Evolutionary conservation across 805 yeast genomes (phyloP), one percentile per base, ranked within the genome.

Genomic region (Hanseniaspora nectarophila): DNA sequence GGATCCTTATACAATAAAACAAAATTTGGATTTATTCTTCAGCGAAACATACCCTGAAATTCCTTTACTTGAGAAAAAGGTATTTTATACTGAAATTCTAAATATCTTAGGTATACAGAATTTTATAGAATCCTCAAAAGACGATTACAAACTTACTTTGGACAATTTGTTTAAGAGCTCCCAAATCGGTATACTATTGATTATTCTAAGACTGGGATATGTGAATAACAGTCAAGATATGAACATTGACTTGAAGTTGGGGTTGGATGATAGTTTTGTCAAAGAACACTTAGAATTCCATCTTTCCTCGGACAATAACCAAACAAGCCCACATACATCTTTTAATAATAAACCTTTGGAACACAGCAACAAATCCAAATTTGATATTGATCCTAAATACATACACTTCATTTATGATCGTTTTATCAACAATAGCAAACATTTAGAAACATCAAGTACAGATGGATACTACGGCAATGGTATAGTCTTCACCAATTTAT

Each of bases 51-150:
- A 83, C 61, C 74, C 84, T 13, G 80, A 75, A 53, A 69, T 82
- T 58, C 89, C 92, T 2, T 78, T 75, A 56, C 64, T 82, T 32
- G 87, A 82, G 62, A 86, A 82, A 51, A 61, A 56, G 49, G 60
- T 66, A 58, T 49, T 68, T 68, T 64, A 61, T 49, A 54, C 56
- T 29, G 67, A 63, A 54, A 59, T 62, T 28, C 58, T 55, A 46
- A 62, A 61, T 48, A 65, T 66, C 32, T 16, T 49, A 8, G 34
- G 32, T 5, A 53, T 64, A 37, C 15, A 35, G 5, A 37, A 38
- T 7, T 47, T 38, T 12, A 24, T 47, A 6, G 34, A 50, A 20
- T 50, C 43, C 15, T 49, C 63, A 1, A 56, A 59, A 18, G 66
- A 64, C 24, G 70, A 69, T 45, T 54, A 58, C 15, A 55, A 52